phyloP scores from a whole-genome alignment of 495 filamentous ascomycete species.

The Ascodesmis nigricans region DNA sequence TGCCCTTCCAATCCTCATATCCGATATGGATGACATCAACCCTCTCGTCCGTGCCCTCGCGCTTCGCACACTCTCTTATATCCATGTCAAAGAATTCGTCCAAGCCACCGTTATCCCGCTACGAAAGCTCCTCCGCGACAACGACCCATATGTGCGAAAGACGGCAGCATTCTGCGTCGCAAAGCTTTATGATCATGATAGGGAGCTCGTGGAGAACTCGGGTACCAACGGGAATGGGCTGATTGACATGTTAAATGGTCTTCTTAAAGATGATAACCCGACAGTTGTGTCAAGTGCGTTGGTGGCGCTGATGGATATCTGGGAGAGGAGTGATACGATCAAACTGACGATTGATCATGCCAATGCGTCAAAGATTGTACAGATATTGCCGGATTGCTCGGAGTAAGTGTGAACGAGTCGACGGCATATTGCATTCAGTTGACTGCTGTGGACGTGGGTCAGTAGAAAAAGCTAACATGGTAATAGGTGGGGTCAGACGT shows the following conservation, averaged over 20 bases:
- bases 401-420: constrained; percentile 41
- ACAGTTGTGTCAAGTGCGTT: constrained; percentile 91
- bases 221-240: constrained; percentile 33
- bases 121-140: constrained; percentile 62
- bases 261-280: constrained; percentile 87
- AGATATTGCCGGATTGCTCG: constrained; percentile 88
- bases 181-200: constrained; percentile 93
- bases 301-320: constrained; percentile 88
- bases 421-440: neutral
- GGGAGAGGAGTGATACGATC: constrained; percentile 92
- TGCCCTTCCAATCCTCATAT: constrained; percentile 67
- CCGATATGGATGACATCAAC: constrained; percentile 83
- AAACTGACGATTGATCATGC: constrained; percentile 94
- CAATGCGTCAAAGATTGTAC: constrained; percentile 92
- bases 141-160: constrained; percentile 92
- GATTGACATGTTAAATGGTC: constrained; percentile 73
- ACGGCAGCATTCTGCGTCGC: constrained; percentile 92
- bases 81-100: constrained; percentile 92
- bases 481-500: constrained; percentile 91
- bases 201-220: constrained; percentile 52
- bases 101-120: constrained; percentile 70
- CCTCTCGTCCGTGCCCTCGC: constrained; percentile 84
- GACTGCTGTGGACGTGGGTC: neutral
- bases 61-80: constrained; percentile 86
- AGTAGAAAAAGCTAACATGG: constrained; percentile 21